Percentiles rank a stretch among this genome's conserved stretches.
Conservation (phyloP, 192 early-diverging fungal genomes). For the Funneliformis mosseae region DNA sequence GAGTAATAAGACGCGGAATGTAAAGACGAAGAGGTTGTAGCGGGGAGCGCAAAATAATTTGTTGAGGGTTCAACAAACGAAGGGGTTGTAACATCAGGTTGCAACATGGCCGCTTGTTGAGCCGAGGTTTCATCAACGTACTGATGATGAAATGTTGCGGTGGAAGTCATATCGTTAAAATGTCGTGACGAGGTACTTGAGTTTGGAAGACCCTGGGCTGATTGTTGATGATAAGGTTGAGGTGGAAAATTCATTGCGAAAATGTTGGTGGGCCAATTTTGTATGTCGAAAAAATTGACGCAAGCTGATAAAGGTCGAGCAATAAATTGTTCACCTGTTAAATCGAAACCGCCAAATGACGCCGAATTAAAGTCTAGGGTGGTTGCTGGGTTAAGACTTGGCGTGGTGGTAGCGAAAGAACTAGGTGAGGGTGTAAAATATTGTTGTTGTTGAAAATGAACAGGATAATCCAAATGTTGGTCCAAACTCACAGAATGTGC, state of each 20-base stretch:
- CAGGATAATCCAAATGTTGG: slow-evolving; percentile 14
- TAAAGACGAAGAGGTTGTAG: not conserved
- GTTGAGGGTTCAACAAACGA: slow-evolving; percentile 5
- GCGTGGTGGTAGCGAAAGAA: slow-evolving; percentile 10
- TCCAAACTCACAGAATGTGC: slow-evolving; percentile 23
- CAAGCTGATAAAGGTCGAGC: not conserved
- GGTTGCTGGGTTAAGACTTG: not conserved
- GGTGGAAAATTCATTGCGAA: not conserved
- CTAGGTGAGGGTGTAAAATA: not conserved
- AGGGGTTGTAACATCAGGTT: not conserved
- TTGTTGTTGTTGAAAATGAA: not conserved
- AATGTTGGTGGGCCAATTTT: not conserved
- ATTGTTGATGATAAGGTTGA: slow-evolving; percentile 7
- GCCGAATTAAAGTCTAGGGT: not conserved
- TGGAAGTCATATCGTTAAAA: not conserved
- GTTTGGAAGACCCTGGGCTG: not conserved
- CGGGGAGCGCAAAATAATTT: not conserved
- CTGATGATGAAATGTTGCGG: not conserved
- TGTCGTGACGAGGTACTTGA: not conserved
- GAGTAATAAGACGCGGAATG: not conserved
- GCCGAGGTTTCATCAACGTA: not conserved
- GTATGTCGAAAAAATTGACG: not conserved
- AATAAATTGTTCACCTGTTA: not conserved
- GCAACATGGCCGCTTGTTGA: not conserved
- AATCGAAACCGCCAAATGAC: slow-evolving; percentile 18